Evolutionary conservation across 2,329 filamentous ascomycete species (phyloP), one percentile per base, ranked within the genome.

Genomic region (Herpotrichia juniperi): DNA sequence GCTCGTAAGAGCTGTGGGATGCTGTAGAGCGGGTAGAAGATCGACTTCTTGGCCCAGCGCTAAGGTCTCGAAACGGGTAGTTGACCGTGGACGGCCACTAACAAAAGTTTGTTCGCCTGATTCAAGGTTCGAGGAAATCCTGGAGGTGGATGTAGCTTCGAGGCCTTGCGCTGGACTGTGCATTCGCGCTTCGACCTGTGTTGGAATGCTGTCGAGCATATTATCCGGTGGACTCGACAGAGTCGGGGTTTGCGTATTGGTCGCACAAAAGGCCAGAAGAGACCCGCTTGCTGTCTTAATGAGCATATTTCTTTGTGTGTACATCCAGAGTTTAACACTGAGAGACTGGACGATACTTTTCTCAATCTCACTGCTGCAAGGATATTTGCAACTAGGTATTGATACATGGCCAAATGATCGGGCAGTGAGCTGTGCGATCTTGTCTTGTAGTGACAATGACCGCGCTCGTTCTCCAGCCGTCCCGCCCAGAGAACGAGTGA

Each of bases 401-500:
- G 25, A 31, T 28, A 4, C 14, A 11, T 19, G 8, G 22, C 16
- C 19, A 12, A 14, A 7, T 10, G 43, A 46, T 4, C 19, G 9
- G 5, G 19, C 19, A 34, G 10, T 21, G 25, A 61, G 42, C 32
- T 39, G 48, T 30, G 42, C 35, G 19, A 63, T 14, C 45, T 67
- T 66, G 3, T 53, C 37, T 34, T 50, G 55, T 9, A 70, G 39
- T 4, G 52, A 56, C 9, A 45, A 42, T 17, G 67, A 64, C 7
- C 25, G 50, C 1, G 48, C 46, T 34, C 39, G 57, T 8, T 31
- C 40, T 17, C 21, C 31, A 2, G 51, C 45, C 44, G 50, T n/a
- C 19, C 56, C 61, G 25, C 17, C 22, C 16, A 76, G 50, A 10
- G 75, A 76, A 32, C 71, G 69, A 31, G 58, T 64, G 35, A 79